Percentiles rank a stretch among this genome's conserved stretches.
These are phyloP conservation scores for Solanum dulcamara DNA, from an alignment of 257 asterid genomes.

Conservation along the genomic window DNA sequence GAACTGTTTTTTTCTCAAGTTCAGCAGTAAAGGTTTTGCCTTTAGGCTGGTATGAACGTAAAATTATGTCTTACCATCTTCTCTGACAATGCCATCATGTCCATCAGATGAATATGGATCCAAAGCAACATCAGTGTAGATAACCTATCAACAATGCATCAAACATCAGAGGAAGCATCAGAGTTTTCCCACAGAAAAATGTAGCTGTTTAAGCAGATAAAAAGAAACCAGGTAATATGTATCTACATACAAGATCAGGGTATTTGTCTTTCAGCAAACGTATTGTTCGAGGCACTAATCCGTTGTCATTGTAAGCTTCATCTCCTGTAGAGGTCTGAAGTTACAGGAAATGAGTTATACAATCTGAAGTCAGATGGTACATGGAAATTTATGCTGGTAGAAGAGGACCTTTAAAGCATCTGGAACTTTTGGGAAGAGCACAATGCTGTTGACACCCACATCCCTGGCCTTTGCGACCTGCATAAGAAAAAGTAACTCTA, in stretches of 20 bases:
- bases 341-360: neutral
- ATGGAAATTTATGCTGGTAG: neutral
- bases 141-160: constrained; percentile 30
- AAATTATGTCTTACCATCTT: constrained; percentile 59
- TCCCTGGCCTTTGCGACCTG: constrained; percentile 89
- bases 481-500: constrained; percentile 1
- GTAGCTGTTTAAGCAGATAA: neutral
- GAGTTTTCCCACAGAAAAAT: neutral
- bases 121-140: constrained; percentile 91
- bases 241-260: constrained; percentile 78
- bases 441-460: constrained; percentile 95
- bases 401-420: constrained; percentile 77
- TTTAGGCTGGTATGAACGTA: neutral
- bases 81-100: constrained; percentile 96
- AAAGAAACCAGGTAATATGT: neutral
- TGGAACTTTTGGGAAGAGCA: constrained; percentile 94
- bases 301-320: constrained; percentile 89
- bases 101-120: constrained; percentile 99
- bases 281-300: constrained; percentile 82
- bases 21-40: neutral
- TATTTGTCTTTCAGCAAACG: constrained; percentile 84
- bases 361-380: neutral
- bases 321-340: constrained; percentile 71
- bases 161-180: constrained; percentile 1
- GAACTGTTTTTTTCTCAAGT: neutral